Evolutionary conservation across 2,329 filamentous ascomycete species (phyloP).

Genomic region (Colletotrichum liaoningense): DNA sequence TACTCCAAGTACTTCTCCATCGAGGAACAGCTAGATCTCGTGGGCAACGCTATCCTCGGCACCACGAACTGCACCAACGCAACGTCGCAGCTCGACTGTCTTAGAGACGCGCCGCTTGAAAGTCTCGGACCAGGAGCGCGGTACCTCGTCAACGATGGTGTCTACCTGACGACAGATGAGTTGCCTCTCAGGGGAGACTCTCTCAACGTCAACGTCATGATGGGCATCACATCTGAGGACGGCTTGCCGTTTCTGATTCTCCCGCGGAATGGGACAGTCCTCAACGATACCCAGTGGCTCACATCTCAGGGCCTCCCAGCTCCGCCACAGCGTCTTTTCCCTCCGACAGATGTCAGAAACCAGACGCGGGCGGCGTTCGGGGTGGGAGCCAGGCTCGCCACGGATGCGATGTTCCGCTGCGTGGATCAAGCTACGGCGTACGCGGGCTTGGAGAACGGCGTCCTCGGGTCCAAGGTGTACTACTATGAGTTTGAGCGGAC

Average conservation of each 20-base stretch:
- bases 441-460: constrained; percentile 55
- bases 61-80: constrained; percentile 63
- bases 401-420: constrained; percentile 70
- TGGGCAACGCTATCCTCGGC: constrained; percentile 62
- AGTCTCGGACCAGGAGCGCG: constrained; percentile 55
- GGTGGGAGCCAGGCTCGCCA: constrained; percentile 63
- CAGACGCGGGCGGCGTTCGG: constrained; percentile 66
- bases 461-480: constrained; percentile 59
- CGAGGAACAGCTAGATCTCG: constrained; percentile 58
- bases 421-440: constrained; percentile 69
- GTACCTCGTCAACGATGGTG: constrained; percentile 69
- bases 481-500: constrained; percentile 72
- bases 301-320: constrained; percentile 44
- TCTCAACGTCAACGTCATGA: constrained; percentile 65
- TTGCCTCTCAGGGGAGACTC: constrained; percentile 58
- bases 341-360: constrained; percentile 58
- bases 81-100: constrained; percentile 62
- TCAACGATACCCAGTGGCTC: constrained; percentile 47
- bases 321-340: constrained; percentile 58
- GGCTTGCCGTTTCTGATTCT: constrained; percentile 64
- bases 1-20: constrained; percentile 71
- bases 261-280: constrained; percentile 46
- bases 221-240: constrained; percentile 66
- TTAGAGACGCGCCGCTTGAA: constrained; percentile 58
- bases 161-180: constrained; percentile 60